Percentiles rank a stretch among this genome's conserved stretches.
These are phyloP conservation scores for Pseudogymnoascus verrucosus DNA, from an alignment of 2,329 filamentous ascomycete genomes.

Conservation along the genomic window DNA sequence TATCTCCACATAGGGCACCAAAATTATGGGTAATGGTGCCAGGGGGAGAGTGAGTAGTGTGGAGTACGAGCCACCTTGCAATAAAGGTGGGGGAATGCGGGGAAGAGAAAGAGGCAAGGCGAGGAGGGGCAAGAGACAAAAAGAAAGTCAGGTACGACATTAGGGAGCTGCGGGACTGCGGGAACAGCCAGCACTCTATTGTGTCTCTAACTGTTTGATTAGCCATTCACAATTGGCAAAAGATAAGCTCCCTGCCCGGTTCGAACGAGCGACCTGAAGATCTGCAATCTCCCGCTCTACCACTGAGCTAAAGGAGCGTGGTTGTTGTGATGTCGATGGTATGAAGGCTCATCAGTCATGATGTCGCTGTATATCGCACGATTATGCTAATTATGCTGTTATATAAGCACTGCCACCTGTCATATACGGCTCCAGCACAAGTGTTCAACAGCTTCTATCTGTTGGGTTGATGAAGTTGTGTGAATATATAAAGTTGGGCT, in stretches of 20 bases:
- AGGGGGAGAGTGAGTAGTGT: background rate
- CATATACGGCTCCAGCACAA: background rate
- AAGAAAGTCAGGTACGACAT: background rate
- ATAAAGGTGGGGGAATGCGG: background rate
- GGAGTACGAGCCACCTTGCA: conserved; percentile 4
- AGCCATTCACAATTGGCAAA: conserved; percentile 5
- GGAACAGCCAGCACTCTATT: background rate
- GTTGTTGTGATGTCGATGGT: background rate
- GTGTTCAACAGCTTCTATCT: background rate
- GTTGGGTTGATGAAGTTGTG: background rate
- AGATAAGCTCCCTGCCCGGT: conserved; percentile 9
- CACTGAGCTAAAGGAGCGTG: conserved; percentile 11
- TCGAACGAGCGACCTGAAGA: conserved; percentile 11
- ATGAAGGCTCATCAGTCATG: background rate
- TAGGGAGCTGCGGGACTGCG: background rate
- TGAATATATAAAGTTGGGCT: background rate
- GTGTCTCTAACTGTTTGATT: background rate
- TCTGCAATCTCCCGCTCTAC: conserved; percentile 13
- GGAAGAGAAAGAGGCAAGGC: background rate
- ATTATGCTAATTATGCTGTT: background rate
- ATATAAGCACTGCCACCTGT: background rate
- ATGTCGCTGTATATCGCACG: background rate
- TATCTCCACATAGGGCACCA: background rate
- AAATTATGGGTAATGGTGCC: background rate
- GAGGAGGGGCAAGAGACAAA: background rate